These are phyloP conservation scores for Cinchona pubescens DNA, from an alignment of 257 asterid species.

Conservation along the genomic window DNA sequence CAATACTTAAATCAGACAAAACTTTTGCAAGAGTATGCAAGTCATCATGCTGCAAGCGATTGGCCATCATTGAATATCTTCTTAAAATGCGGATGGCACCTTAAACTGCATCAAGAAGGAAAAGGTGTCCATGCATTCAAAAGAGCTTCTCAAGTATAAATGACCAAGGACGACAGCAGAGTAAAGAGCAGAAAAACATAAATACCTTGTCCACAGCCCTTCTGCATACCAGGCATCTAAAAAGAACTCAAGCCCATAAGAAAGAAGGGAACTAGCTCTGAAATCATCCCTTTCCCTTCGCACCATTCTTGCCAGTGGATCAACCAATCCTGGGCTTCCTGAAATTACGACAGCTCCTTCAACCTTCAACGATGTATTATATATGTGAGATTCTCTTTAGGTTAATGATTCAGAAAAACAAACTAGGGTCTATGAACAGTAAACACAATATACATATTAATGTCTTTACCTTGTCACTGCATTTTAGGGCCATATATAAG, in stretches of 20 bases:
- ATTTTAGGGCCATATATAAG: constrained; percentile 63
- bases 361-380: constrained; percentile 49
- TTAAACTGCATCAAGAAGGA: constrained; percentile 54
- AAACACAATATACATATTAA: background rate
- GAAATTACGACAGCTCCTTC: constrained; percentile 79
- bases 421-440: background rate
- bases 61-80: constrained; percentile 35
- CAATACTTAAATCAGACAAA: constrained; percentile 69
- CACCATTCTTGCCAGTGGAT: constrained; percentile 49
- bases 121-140: background rate
- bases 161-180: background rate
- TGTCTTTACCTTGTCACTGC: constrained; percentile 53
- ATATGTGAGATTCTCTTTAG: constrained; percentile 11
- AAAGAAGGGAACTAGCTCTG: constrained; percentile 61
- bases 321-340: constrained; percentile 85
- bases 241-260: constrained; percentile 67
- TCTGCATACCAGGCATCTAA: constrained; percentile 79
- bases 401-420: constrained; percentile 2
- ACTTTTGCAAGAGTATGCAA: constrained; percentile 63
- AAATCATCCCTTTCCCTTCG: constrained; percentile 84
- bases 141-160: background rate
- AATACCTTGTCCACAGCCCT: constrained; percentile 80
- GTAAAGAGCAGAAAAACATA: background rate
- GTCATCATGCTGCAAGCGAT: constrained; percentile 66
- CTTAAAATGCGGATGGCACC: constrained; percentile 72